A percentile compares a stretch with the other conserved stretches of the same genome.
phyloP scores from a whole-genome alignment of 2,329 filamentous ascomycete species.

The Neofusicoccum cordaticola region DNA sequence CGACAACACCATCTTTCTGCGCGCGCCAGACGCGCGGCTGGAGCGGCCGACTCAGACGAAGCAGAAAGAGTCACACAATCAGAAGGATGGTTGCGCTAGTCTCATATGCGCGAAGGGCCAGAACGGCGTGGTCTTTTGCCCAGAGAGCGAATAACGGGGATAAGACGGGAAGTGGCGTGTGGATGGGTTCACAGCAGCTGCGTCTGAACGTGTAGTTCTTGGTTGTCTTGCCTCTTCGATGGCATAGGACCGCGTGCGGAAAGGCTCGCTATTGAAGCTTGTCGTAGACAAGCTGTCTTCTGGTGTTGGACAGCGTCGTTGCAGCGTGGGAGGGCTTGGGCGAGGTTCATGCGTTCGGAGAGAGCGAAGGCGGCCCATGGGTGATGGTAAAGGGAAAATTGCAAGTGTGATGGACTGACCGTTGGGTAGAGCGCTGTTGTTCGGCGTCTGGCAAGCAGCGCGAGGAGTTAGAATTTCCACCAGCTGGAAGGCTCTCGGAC shows the following conservation, averaged over 20 bases:
- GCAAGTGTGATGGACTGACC: background rate
- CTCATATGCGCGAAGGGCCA: background rate
- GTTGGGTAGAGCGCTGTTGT: too few relatives aligned
- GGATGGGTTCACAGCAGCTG: background rate
- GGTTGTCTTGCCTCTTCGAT: background rate
- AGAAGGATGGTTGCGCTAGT: background rate
- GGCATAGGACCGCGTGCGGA: background rate
- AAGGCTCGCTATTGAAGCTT: slow-evolving; percentile 7
- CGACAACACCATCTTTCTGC: background rate
- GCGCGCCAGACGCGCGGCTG: background rate
- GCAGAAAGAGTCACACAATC: background rate
- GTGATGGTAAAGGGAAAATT: background rate
- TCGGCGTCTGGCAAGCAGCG: background rate
- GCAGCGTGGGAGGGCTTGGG: background rate
- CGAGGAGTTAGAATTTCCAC: too few relatives aligned
- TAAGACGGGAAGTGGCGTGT: background rate
- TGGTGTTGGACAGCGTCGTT: background rate
- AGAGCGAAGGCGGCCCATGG: background rate
- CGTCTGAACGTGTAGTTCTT: background rate
- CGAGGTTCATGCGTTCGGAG: background rate
- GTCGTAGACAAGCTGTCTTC: slow-evolving; percentile 1
- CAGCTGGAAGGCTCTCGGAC: background rate
- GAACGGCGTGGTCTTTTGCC: background rate
- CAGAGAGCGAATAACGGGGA: background rate
- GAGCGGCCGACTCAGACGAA: background rate